phyloP scores from a whole-genome alignment of 1,284 basidiomycete species.

The Puccinia hordei region DNA sequence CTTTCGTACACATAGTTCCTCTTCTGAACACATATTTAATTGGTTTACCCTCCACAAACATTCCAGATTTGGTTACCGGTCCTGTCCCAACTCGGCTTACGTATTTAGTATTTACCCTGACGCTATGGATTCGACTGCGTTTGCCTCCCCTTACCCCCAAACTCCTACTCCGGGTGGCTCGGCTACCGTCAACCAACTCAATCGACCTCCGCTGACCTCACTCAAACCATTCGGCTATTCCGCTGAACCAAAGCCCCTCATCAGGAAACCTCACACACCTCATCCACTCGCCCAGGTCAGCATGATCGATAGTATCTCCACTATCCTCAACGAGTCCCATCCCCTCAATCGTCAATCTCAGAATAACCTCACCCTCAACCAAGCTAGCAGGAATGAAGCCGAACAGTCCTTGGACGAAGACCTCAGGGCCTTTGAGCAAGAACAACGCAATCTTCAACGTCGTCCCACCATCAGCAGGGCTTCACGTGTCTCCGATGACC shows the following conservation, averaged over 20 bases:
- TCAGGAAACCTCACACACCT: slow-evolving; percentile 17
- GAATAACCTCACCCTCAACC: slow-evolving; percentile 24
- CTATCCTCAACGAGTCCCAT: background rate
- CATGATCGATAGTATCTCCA: slow-evolving; percentile 44
- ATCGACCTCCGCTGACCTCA: slow-evolving; percentile 46
- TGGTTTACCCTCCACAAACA: background rate
- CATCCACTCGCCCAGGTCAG: slow-evolving; percentile 51
- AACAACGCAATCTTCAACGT: slow-evolving; percentile 21
- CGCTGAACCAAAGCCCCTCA: background rate
- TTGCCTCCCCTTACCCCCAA: slow-evolving; percentile 50
- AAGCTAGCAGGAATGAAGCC: background rate
- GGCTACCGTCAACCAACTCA: slow-evolving; percentile 15
- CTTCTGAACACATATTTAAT: too few species aligned
- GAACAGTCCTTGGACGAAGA: slow-evolving; percentile 46
- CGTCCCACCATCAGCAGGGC: background rate
- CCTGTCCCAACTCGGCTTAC: background rate
- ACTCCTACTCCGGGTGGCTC: slow-evolving; percentile 50
- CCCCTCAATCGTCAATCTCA: background rate
- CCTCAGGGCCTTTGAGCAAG: slow-evolving; percentile 21
- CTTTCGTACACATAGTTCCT: background rate
- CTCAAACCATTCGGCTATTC: slow-evolving; percentile 47
- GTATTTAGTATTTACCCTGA: background rate
- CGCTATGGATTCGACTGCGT: slow-evolving; percentile 18
- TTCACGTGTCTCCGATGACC: slow-evolving; percentile 27
- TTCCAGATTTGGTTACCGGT: background rate